Base-by-base conservation (phyloP, 2,329 filamentous ascomycete species). In the Pestalotiopsis fici region DNA sequence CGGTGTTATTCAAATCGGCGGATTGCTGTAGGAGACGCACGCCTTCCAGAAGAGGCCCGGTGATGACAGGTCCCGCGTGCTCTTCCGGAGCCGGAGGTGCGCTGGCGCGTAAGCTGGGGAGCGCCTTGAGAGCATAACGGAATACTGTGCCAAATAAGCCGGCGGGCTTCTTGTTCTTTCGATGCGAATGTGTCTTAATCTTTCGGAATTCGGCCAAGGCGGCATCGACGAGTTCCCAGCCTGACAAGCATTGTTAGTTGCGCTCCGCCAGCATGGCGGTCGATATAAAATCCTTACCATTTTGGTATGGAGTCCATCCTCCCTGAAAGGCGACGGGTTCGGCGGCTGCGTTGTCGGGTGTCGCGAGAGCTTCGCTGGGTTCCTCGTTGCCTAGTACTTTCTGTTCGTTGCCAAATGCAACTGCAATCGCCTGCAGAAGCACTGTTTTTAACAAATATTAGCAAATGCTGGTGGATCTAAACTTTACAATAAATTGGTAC, bases 1-100 rank as follows among this genome's bases (percentile, higher is more conserved):
- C 95, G 2, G 93, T 87, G 76, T 94, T 89, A 71, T 88, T 87
- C 69, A 84, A 80, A 18, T 79, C 78, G 15, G 86, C 84, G 1
- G 87, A 85, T 66, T 85, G 79, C 69, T 88, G 81, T 23, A 90
- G 82, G 25, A 87, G 78, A 65, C 80, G 79, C 27, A 88, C 84
- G 4, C 86, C 86, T 35, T 85, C 83, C 27, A 82, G 74, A 4
- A 88, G 79, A 37, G 83, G 81, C 0, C 83, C 82, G 59, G 77
- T 81, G 23, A 83, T 76, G 28, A 76, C 72, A 21, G 78, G 75
- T 43, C 78, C 68, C 43, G 77, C 71, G 50, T 79, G 76, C 47
- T 80, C 78, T 31, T 82, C 78, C 31, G 82, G 31, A 35, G 31
- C 77, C 1, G 82, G 80, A 5, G 86, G 83, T 5, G 84, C 80